Evolutionary conservation across 345 rosid genomes (phyloP), one percentile per base, ranked within the genome.

Genomic region (Eutrema japonicum): DNA sequence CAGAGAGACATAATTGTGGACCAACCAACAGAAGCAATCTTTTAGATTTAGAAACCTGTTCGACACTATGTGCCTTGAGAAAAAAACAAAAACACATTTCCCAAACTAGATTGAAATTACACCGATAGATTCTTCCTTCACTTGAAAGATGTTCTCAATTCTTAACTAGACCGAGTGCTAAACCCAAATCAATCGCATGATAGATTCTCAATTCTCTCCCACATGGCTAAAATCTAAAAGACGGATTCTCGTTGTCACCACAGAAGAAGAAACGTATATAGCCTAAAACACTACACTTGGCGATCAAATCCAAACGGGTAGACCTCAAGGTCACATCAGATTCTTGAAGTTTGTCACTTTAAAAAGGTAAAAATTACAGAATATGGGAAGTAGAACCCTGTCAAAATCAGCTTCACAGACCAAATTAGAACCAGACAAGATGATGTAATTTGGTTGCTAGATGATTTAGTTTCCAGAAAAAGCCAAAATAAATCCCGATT

Each of bases 141-240:
- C 3, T 30, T 67, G 12, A 55, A 54, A 68, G 26, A 16, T 11
- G 67, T 22, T 61, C 12, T 18, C 53, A 4, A 16, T 49, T 18
- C 54, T 49, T 22, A 48, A 48, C 10, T 7, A 48, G 52, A 48
- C 29, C 3, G 52, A 8, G 29, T 22, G 53, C 12, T 18, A 18
- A 16, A 51, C 5, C 56, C 14, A 51, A 51, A 51, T 27, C 56
- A 11, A 43, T 43, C 14, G 12, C 47, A 13, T 13, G 48, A 43
- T 58, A 6, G 32, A 22, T 37, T 58, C 40, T 41, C 14, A 42
- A 42, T 13, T 7, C 45, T 26, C 30, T 38, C 43, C 30, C 27
- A 64, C 70, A 53, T 53, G 12, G 41, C 51, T 67, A 40, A 41
- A 53, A n/a, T 55, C 29, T 7, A n/a, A n/a, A 27, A 14, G 30